A percentile compares a stretch with the other conserved stretches of the same genome.
Evolutionary conservation across 345 rosid genomes (phyloP).

Genomic region (Geranium rotundifolium): DNA sequence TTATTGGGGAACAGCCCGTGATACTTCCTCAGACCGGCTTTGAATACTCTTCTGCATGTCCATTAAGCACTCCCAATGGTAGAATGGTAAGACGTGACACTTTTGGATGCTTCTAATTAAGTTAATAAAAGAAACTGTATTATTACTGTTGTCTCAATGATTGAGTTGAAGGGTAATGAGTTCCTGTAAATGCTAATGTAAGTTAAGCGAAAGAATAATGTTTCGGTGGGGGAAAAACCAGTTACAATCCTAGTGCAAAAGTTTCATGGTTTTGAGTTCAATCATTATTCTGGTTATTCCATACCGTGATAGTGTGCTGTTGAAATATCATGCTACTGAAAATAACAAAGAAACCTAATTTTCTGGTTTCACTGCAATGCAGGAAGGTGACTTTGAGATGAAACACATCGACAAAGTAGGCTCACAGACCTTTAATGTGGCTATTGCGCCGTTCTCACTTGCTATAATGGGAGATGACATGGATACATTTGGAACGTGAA

Average conservation of each 20-base stretch:
- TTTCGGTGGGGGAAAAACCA: too few relatives aligned
- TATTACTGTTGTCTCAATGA: not conserved
- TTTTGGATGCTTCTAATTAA: constrained; percentile 1
- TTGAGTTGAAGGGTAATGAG: not conserved
- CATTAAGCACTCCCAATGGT: constrained; percentile 48
- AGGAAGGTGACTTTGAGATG: constrained; percentile 85
- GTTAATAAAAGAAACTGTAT: too few relatives aligned
- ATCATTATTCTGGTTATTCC: not conserved
- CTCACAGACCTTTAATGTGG: constrained; percentile 47
- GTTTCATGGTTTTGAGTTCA: too few relatives aligned
- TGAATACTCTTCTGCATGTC: constrained; percentile 78
- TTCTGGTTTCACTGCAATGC: constrained; percentile 11
- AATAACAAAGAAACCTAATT: not conserved
- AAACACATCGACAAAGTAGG: constrained; percentile 47
- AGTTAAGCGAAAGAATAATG: too few relatives aligned
- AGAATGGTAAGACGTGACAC: constrained; percentile 40
- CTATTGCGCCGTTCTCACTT: constrained; percentile 58
- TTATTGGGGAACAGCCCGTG: constrained; percentile 71
- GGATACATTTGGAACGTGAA: constrained; percentile 13
- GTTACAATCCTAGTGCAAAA: too few relatives aligned
- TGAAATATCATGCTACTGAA: not conserved
- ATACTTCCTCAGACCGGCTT: constrained; percentile 57
- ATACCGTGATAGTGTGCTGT: not conserved
- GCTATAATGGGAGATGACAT: constrained; percentile 42
- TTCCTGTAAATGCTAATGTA: too few relatives aligned